Evolutionary conservation across 257 asterid genomes (phyloP), one percentile per base, ranked within the genome.

Genomic region (Jacaranda copaia): DNA sequence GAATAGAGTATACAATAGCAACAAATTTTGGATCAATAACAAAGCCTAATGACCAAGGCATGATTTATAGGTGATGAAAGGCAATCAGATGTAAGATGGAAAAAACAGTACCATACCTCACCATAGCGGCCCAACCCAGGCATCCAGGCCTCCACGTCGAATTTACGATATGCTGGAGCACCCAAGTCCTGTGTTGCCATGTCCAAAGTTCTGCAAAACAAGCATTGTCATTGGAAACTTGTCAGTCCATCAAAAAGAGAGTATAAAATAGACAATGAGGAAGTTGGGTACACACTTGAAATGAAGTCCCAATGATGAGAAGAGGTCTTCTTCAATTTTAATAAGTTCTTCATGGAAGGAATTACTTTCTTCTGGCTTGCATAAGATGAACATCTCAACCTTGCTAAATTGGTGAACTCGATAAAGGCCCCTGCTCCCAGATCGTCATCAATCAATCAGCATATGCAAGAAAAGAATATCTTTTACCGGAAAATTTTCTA

Each of bases 61-160:
- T 5, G 8, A 32, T 61, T 61, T 61, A 15, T 69, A 13, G 12
- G 20, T 45, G 48, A 74, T 3, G 15, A 16, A 62, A 46, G 1
- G 45, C 10, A 3, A 61, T 35, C 7, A 32, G 36, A 32, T 43
- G 13, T n/a, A 32, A 10, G 38, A 63, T 43, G 39, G 56, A 60
- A 13, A 74, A 20, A 51, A 11, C 39, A 15, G 58, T 32, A 14
- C 5, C 80, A 5, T 84, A 93, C 99, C 96, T 96, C 99, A 5
- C 99, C 99, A 43, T 87, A 96, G 35, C 98, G 96, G 58, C 89
- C 97, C 89, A 96, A 81, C 36, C 98, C 98, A 4, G 99, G 99
- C 97, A 96, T 96, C 98, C 99, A 96, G 6, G 98, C 98, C 83
- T 96, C 99, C 67, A 96, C 91, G 43, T 96, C 99, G 40, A 90